Evolutionary conservation across 2,329 filamentous ascomycete species (phyloP).

Genomic region (Aplosporella prunicola): DNA sequence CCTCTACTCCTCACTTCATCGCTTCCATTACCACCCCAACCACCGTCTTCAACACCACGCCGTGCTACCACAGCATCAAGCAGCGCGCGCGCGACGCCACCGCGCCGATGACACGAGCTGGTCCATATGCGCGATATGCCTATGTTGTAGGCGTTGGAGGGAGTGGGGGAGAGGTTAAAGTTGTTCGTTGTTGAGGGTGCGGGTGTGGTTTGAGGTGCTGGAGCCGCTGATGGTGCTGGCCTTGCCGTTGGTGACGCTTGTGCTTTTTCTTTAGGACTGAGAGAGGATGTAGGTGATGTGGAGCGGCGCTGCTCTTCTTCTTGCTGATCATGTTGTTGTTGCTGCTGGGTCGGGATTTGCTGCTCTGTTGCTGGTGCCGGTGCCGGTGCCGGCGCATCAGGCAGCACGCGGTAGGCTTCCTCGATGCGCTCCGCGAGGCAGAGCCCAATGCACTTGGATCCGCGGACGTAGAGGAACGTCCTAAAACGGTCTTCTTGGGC

Average conservation of each 20-base stretch:
- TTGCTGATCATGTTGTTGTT: slow-evolving; percentile 12
- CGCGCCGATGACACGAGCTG: slow-evolving; percentile 44
- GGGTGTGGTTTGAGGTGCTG: background rate
- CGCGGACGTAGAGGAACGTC: slow-evolving; percentile 52
- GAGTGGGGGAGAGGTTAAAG: slow-evolving; percentile 31
- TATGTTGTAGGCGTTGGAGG: slow-evolving; percentile 42
- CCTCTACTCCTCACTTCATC: too few species aligned
- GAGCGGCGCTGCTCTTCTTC: background rate
- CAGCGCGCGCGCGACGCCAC: slow-evolving; percentile 49
- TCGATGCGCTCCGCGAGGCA: slow-evolving; percentile 53
- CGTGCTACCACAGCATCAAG: slow-evolving; percentile 46
- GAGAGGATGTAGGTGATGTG: background rate
- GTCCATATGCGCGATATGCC: slow-evolving; percentile 60
- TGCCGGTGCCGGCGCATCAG: slow-evolving; percentile 8
- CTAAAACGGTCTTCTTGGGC: slow-evolving; percentile 46
- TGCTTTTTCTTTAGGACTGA: too few species aligned
- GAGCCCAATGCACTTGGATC: slow-evolving; percentile 52
- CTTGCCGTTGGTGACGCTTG: background rate
- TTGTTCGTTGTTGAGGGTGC: slow-evolving; percentile 17
- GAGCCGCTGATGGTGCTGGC: background rate
- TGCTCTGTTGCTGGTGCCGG: slow-evolving; percentile 15
- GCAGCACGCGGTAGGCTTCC: slow-evolving; percentile 44
- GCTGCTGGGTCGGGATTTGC: slow-evolving; percentile 13
- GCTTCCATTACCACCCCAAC: too few species aligned
- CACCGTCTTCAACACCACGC: slow-evolving; percentile 33